Base-by-base conservation (phyloP, 768 basidiomycete genomes). In the Kwoniella sp. region DNA sequence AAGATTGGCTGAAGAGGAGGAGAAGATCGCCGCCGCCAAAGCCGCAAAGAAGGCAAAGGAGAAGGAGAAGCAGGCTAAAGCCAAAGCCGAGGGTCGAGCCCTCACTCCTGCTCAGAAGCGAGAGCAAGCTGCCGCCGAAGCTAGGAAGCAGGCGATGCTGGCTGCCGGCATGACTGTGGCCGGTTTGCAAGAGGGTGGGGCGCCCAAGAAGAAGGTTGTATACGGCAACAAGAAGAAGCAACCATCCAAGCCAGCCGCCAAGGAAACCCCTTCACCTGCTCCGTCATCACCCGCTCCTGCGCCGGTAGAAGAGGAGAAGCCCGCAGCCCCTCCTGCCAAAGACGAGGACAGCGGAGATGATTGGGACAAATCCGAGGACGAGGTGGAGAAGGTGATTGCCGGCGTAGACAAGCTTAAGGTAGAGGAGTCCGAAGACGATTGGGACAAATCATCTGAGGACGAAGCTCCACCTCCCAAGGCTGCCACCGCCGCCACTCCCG, bases 61-160 rank as follows among this genome's bases (percentile, higher is more conserved):
- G 83, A 94, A 93, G 80, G 92, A 95, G 74, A 93, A 79, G 76
- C 74, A 75, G 23, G 68, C 73, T 73, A 79, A 90, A 57, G 89
- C 90, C 15, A 92, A 90, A 85, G 95, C 93, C 79, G 94, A 98
- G 82, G 96, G 96, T 25, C 87, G 90, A 52, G 83, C 95, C 26
- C 85, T 98, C 55, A 98, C 95, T n/a, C 93, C 95, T 81, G 96
- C 94, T 82, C 94, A 98, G 80, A 95, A 93, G 81, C 90, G 92
- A 75, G 94, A 97, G 79, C 88, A 86, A 72, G 90, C 90, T 23
- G 90, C 77, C 70, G 93, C 92, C 2, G 94, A 97, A 79, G 87
- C 92, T 30, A 88, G 93, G 61, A 90, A 88, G 77, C 87, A 95
- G 77, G 94, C 95, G 1, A 86, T 98, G 58, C 84, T 98, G 55